Evolutionary conservation across 2,329 filamentous ascomycete genomes (phyloP), one percentile per base, ranked within the genome.

Genomic region (Plenodomus lindquistii): DNA sequence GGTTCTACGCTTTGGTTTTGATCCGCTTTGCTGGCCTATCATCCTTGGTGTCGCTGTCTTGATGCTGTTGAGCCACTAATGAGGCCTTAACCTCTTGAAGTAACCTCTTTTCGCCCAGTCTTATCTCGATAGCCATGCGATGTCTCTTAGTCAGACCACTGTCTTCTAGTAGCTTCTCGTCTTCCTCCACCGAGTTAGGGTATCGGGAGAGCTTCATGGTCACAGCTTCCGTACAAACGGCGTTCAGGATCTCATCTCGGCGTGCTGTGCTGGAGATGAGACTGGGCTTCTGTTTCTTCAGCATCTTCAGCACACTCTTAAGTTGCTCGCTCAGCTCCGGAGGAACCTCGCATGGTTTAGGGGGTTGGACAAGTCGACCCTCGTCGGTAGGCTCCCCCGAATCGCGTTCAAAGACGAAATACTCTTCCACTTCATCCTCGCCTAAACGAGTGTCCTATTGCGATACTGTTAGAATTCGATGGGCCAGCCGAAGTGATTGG

Each of bases 391-490:
- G 60, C 17, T 59, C 60, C 9, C 60, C 60, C 1, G 60, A 57
- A 31, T 63, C 59, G 18, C 60, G 60, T 40, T 63, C 60, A 18
- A 63, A 44, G 6, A 62, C 40, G 35, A 60, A 60, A 18, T 50
- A 53, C 1, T 62, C 59, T 22, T 58, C 55, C 0, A 59, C 19
- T n/a, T 59, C 53, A 2, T 56, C 52, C 16, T 46, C 22, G 6
- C 53, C 50, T 2, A 46, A 20, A 4, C 47, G 20, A 4, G 27
- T 34, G n/a, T 44, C 50, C 49, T 62, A 49, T 16, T 20, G 3
- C 10, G 24, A 16, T 17, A 9, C 11, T 16, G 21, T 31, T 31
- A 31, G 9, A 11, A 15, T 31, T 10, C 22, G 22, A 6, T 24
- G 22, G 5, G 22, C 5, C 6, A 24, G 5, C 10, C 27, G 11